Percentiles rank a stretch among this genome's conserved stretches.
Evolutionary conservation across 306 rosid genomes (phyloP).

Genomic region (Quercus gilva): DNA sequence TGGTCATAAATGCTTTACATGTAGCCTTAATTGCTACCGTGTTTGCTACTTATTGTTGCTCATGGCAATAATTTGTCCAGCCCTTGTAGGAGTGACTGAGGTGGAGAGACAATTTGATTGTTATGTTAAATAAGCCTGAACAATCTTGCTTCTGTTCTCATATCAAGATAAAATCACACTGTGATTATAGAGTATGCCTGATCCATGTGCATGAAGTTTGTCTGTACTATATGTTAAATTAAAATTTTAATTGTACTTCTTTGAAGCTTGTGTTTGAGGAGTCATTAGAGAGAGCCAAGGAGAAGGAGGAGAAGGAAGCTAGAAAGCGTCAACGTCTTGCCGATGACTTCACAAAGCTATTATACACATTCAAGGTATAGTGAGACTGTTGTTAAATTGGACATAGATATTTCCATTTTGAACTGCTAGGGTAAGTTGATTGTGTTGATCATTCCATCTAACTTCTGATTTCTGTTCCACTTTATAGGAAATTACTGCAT

Average conservation of each 20-base stretch:
- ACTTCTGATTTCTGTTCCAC: constrained; percentile 13
- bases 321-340: constrained; percentile 95
- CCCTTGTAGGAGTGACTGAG: neutral
- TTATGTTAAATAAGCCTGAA: neutral
- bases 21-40: neutral
- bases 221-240: constrained; percentile 14
- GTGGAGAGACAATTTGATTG: neutral
- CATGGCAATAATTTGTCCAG: neutral
- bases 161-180: neutral
- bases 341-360: constrained; percentile 75
- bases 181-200: neutral
- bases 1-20: neutral
- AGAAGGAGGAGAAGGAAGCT: constrained; percentile 98
- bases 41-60: neutral
- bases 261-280: constrained; percentile 83
- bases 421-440: constrained; percentile 8
- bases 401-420: constrained; percentile 12
- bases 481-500: constrained; percentile 65
- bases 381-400: constrained; percentile 8
- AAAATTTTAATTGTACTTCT: constrained; percentile 23
- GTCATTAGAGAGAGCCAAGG: constrained; percentile 79
- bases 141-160: neutral
- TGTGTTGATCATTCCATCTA: constrained; percentile 16
- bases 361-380: constrained; percentile 70
- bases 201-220: neutral